phyloP scores from a whole-genome alignment of 2,329 filamentous ascomycete genomes.

The Ophiostoma populinum region DNA sequence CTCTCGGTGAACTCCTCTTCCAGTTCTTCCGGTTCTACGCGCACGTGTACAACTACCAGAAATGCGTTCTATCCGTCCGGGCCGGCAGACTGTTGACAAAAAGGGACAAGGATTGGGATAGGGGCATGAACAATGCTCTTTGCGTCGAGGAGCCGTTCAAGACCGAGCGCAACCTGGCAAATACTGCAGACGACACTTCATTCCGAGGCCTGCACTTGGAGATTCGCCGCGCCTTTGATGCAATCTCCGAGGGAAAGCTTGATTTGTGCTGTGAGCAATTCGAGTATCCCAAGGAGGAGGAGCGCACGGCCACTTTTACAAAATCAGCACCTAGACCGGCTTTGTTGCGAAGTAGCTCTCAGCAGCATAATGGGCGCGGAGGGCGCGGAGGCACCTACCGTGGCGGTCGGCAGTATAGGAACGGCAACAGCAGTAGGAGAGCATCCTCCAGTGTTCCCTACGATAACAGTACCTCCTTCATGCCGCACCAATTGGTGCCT shows the following conservation, averaged over 20 bases:
- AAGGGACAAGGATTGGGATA: conserved; percentile 75
- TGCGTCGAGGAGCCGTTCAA: conserved; percentile 98
- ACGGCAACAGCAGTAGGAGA: conserved; percentile 29
- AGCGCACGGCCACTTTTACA: conserved; percentile 36
- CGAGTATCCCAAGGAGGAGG: conserved; percentile 72
- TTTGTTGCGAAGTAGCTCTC: conserved; percentile 43
- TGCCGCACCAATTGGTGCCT: conserved; percentile 17
- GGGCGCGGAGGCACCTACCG: conserved; percentile 17
- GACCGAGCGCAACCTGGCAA: conserved; percentile 71
- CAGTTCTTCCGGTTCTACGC: conserved; percentile 92
- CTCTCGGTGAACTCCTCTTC: conserved; percentile 73
- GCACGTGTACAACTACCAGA: conserved; percentile 82
- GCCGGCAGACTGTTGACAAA: conserved; percentile 65
- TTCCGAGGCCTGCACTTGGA: conserved; percentile 85
- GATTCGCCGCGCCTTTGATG: conserved; percentile 70
- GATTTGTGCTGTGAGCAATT: conserved; percentile 76
- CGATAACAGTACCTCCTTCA: conserved; percentile 28
- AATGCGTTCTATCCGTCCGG: conserved; percentile 67
- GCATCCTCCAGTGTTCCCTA: conserved; percentile 36
- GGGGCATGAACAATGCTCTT: conserved; percentile 61
- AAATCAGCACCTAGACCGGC: conserved; percentile 39
- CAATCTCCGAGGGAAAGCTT: conserved; percentile 63
- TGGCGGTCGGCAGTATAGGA: conserved; percentile 30
- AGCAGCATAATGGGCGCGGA: conserved; percentile 32
- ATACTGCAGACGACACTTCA: conserved; percentile 89